Evolutionary conservation across 331 rosid genomes (phyloP).

Genomic region (Malus hybrid): DNA sequence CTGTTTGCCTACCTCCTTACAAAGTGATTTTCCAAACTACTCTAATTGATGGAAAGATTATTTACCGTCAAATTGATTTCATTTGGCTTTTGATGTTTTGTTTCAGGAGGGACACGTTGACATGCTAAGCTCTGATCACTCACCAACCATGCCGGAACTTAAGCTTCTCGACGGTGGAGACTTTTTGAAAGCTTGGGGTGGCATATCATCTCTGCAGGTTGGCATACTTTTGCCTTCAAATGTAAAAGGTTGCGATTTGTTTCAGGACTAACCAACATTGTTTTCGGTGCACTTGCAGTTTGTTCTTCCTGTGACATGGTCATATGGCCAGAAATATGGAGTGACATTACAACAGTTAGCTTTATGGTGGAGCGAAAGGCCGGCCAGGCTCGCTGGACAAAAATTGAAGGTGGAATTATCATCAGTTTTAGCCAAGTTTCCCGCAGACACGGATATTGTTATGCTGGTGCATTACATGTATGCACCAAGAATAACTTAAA

Average conservation of each 20-base stretch:
- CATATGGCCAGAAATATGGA: conserved; percentile 73
- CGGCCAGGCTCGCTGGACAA: conserved; percentile 72
- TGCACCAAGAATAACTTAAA: no score
- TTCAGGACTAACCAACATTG: conserved; percentile 5
- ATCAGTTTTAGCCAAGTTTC: not conserved
- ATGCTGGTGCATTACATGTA: not conserved
- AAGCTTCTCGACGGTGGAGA: conserved; percentile 75
- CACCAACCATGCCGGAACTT: conserved; percentile 75
- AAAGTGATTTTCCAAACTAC: no score
- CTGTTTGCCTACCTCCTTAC: not conserved
- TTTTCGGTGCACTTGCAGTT: conserved; percentile 46
- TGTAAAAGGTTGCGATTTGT: not conserved
- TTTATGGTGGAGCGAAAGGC: conserved; percentile 87
- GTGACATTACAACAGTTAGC: conserved; percentile 66
- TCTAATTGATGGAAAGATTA: not conserved
- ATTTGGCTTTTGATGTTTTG: conserved; percentile 4
- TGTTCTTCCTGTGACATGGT: conserved; percentile 81
- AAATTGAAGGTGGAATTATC: conserved; percentile 52
- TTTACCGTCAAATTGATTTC: not conserved
- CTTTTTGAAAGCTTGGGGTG: conserved; percentile 96
- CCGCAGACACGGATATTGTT: not conserved
- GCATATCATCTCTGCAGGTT: conserved; percentile 90
- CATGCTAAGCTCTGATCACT: conserved; percentile 83
- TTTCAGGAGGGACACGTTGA: conserved; percentile 81
- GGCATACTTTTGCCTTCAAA: not conserved